phyloP scores from a whole-genome alignment of 1,284 basidiomycete species.

The Cystobasidium sp. region DNA sequence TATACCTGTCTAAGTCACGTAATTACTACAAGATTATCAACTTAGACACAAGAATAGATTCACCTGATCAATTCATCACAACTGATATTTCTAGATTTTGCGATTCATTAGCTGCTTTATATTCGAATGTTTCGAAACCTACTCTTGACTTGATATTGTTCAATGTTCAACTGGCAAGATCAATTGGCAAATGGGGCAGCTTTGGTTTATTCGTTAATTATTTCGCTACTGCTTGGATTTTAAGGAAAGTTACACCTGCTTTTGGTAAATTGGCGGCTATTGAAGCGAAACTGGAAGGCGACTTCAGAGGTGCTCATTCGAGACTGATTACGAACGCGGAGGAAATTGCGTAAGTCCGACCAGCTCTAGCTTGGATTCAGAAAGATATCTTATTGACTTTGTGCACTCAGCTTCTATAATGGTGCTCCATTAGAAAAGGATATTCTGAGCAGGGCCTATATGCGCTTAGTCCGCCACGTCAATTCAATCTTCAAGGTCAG shows the following conservation, averaged over 20 bases:
- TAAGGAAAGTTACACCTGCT: constrained; percentile 83
- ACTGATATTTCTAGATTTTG: constrained; percentile 91
- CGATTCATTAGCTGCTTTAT: constrained; percentile 82
- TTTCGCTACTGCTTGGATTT: constrained; percentile 78
- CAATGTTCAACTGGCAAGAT: constrained; percentile 85
- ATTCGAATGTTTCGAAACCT: constrained; percentile 86
- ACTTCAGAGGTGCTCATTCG: constrained; percentile 86
- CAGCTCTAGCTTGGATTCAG: background rate
- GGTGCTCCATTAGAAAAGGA: constrained; percentile 82
- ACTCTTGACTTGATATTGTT: constrained; percentile 90
- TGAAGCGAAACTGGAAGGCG: constrained; percentile 80
- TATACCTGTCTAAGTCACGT: constrained; percentile 74
- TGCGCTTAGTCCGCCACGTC: constrained; percentile 81
- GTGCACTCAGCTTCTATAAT: constrained; percentile 76
- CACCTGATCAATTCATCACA: constrained; percentile 68
- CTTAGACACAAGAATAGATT: constrained; percentile 53
- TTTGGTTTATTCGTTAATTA: constrained; percentile 81
- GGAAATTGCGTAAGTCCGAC: constrained; percentile 76
- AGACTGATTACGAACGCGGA: constrained; percentile 88
- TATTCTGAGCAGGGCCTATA: constrained; percentile 79
- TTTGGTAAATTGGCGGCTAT: constrained; percentile 90
- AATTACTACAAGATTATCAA: constrained; percentile 64
- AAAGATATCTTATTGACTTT: background rate
- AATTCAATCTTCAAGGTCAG: constrained; percentile 87
- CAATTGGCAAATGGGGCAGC: constrained; percentile 76